Base-by-base conservation (phyloP, 176 grass and related monocot species). In the Urochloa ruziziensis region DNA sequence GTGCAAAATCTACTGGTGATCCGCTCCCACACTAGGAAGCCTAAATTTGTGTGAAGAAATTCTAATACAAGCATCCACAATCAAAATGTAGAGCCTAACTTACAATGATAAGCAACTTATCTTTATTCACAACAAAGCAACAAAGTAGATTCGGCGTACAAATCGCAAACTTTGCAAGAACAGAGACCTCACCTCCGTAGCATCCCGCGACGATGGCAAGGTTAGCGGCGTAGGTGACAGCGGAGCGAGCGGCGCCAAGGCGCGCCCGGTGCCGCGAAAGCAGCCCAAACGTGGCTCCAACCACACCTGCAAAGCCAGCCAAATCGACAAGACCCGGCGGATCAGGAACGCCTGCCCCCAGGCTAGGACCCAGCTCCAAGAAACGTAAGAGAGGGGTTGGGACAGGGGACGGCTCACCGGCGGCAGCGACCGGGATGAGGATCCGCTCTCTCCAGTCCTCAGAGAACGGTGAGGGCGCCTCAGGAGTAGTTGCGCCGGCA, bases 361-460 rank as follows among this genome's bases (percentile, higher is more conserved):
- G 27, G 16, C 25, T 29, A 73, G 44, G 70, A 29, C 68, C 68
- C 68, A 21, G 27, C n/a, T 47, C 16, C 44, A 74, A 71, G 42
- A 62, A 86, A 65, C 15, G 37, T 14, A 59, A 40, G 35, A 2
- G 42, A 30, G 21, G 21, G 23, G n/a, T 23, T 66, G 25, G 48
- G 36, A 63, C 18, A 24, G 21, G 6, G 17, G 29, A 24, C 4
- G 13, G 47, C 67, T 81, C 62, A 98, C 96, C 91, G 23, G 84
- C 91, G 35, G 86, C 80, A 16, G 78, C 27, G 2, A 83, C 74
- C 29, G 93, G 91, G 24, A 91, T 6, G 30, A 90, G 18, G 87
- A 98, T 95, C 60, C 93, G 91, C 82, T 90, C 82, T 87, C 79
- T 95, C 89, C 89, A 94, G 29, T 86, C 77, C 0, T 53, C 85